phyloP scores from a whole-genome alignment of 345 rosid genomes.

The Salix exigua region DNA sequence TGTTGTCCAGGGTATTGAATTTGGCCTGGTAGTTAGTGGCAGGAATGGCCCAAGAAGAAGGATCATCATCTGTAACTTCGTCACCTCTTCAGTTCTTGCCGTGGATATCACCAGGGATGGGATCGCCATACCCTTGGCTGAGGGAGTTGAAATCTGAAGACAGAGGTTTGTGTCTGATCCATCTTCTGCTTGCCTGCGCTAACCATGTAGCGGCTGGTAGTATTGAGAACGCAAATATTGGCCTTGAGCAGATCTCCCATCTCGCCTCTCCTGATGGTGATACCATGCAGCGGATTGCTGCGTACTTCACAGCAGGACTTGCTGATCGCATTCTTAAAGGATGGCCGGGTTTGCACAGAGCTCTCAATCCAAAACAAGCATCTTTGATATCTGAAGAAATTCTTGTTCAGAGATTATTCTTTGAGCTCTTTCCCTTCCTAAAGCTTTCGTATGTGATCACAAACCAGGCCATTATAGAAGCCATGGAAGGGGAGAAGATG shows the following conservation, averaged over 20 bases:
- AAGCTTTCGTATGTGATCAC: constrained; percentile 59
- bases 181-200: constrained; percentile 52
- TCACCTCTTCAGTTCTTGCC: constrained; percentile 53
- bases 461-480: constrained; percentile 64
- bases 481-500: constrained; percentile 72
- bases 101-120: constrained; percentile 57
- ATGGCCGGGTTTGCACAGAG: constrained; percentile 71
- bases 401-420: constrained; percentile 56
- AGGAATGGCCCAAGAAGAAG: constrained; percentile 54
- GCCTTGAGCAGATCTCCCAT: constrained; percentile 60
- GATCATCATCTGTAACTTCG: constrained; percentile 51
- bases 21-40: constrained; percentile 22
- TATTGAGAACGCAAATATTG: constrained; percentile 56
- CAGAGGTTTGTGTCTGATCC: constrained; percentile 60
- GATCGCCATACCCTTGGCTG: constrained; percentile 56
- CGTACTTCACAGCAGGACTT: constrained; percentile 68
- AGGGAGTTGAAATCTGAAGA: constrained; percentile 61
- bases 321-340: constrained; percentile 62
- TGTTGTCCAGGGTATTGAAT: background rate
- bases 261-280: constrained; percentile 70
- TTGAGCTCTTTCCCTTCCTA: constrained; percentile 66
- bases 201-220: constrained; percentile 60
- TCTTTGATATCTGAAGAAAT: constrained; percentile 41
- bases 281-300: constrained; percentile 67
- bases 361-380: constrained; percentile 58